Conservation (phyloP, 2,329 filamentous ascomycete genomes). For the Cladobotryum mycophilum region DNA sequence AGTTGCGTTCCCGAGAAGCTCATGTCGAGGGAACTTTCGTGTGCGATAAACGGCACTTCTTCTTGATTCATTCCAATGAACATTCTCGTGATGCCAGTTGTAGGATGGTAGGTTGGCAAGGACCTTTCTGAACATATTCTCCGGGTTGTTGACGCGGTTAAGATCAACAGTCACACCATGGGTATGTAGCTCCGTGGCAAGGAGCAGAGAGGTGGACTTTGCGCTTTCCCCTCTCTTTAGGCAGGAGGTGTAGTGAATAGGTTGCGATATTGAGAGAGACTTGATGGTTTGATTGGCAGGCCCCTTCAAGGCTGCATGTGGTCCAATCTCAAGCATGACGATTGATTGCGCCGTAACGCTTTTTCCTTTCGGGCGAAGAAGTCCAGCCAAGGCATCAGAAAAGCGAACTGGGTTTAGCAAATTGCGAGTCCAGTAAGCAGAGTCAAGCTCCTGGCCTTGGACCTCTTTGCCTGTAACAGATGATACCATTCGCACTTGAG, state of each 20-base stretch:
- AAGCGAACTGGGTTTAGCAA: constrained; percentile 10
- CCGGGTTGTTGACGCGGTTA: constrained; percentile 1
- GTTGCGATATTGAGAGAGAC: neutral
- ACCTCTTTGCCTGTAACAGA: constrained; percentile 4
- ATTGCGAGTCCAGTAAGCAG: constrained; percentile 9
- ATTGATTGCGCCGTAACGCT: neutral
- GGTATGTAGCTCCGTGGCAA: constrained; percentile 1
- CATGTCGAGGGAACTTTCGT: constrained; percentile 18
- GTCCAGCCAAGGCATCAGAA: constrained; percentile 6
- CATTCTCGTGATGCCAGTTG: constrained; percentile 17
- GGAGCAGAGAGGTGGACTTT: neutral
- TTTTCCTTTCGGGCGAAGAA: constrained; percentile 1
- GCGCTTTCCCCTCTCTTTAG: constrained; percentile 7
- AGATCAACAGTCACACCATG: constrained; percentile 7
- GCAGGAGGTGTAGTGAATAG: constrained; percentile 3
- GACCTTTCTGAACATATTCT: constrained; percentile 2
- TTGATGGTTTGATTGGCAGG: constrained; percentile 8
- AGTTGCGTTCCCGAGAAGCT: constrained; percentile 21
- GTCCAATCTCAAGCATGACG: constrained; percentile 11
- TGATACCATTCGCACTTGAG: constrained; percentile 12
- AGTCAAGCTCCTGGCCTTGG: constrained; percentile 6
- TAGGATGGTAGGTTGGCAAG: constrained; percentile 18
- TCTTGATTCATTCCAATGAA: constrained; percentile 17
- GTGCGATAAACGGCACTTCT: constrained; percentile 20
- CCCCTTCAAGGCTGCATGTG: constrained; percentile 10